Evolutionary conservation across 768 basidiomycete species (phyloP), one percentile per base, ranked within the genome.

Genomic region (Roridomyces roridus): DNA sequence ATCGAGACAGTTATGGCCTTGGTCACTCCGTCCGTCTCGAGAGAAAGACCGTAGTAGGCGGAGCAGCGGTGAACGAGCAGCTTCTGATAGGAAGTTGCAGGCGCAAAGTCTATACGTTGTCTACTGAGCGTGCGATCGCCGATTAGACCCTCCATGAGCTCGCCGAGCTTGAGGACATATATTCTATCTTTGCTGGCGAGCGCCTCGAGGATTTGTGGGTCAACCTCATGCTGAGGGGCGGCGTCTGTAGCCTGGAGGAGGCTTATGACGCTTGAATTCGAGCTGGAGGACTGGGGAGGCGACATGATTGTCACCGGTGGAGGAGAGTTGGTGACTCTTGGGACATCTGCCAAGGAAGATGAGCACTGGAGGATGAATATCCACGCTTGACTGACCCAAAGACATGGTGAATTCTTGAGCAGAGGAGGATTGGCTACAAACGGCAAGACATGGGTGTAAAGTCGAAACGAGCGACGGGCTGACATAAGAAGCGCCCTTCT

Each of bases 101-200:
- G 87, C 3, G 77, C 77, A 54, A 92, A 70, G 57, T 92, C 88
- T 48, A 88, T 75, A 64, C 87, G 84, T 54, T 76, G 60, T 72
- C 90, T 91, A 57, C 57, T 65, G 34, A 49, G 52, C 52, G 82
- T 85, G 65, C 80, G 84, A 69, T 92, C 91, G 57, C 74, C 81
- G 66, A 94, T 91, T 68, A 94, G 80, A 46, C 75, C 73, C 75
- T 94, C 92, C 84, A 94, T 91, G 62, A 77, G 80, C 76, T 94
- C 93, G 55, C 91, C 92, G n/a, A 94, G 82, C 78, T 90, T 93
- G 66, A 94, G 77, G 43, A 94, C 91, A 71, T 87, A 94, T 59
- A 94, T 80, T 68, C 92, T 82, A 72, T 94, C 92, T 77, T 94
- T 94, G 80, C 87, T 88, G 72, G 80, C 85, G 61, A 94, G 88